Percentiles rank a stretch among this genome's conserved stretches.
Evolutionary conservation across 2,329 filamentous ascomycete species (phyloP).

Genomic region (Verticillium dahliae): DNA sequence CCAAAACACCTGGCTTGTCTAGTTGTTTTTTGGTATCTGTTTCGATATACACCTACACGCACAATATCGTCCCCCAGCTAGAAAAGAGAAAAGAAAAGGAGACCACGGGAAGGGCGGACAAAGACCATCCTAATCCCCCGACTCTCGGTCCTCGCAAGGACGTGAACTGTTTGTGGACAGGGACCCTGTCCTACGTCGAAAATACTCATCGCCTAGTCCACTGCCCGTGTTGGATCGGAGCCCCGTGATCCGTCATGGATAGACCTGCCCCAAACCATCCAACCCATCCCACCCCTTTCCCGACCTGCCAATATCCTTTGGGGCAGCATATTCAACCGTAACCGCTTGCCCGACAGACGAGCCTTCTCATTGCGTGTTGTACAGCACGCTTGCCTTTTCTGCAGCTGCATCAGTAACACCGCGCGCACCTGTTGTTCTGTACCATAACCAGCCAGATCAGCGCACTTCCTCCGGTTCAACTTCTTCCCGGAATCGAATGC

Average conservation of each 20-base stretch:
- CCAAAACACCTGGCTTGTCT: background rate
- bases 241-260: background rate
- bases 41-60: background rate
- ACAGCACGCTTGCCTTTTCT: background rate
- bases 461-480: constrained; percentile 47
- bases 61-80: background rate
- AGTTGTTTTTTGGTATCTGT: background rate
- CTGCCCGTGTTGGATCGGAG: background rate
- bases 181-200: background rate
- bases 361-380: background rate
- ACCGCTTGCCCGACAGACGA: background rate
- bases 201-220: background rate
- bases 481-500: constrained; percentile 53
- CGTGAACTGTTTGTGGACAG: background rate
- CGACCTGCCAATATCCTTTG: background rate
- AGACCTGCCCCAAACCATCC: background rate
- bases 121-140: background rate
- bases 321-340: background rate
- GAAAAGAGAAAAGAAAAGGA: background rate
- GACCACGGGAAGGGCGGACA: background rate
- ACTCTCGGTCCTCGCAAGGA: background rate
- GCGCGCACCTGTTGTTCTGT: no score
- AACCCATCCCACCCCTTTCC: background rate
- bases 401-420: background rate
- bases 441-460: constrained; percentile 6